A percentile compares a stretch with the other conserved stretches of the same genome.
Evolutionary conservation across 2,329 filamentous ascomycete species (phyloP).

Genomic region (Fusarium sp.): DNA sequence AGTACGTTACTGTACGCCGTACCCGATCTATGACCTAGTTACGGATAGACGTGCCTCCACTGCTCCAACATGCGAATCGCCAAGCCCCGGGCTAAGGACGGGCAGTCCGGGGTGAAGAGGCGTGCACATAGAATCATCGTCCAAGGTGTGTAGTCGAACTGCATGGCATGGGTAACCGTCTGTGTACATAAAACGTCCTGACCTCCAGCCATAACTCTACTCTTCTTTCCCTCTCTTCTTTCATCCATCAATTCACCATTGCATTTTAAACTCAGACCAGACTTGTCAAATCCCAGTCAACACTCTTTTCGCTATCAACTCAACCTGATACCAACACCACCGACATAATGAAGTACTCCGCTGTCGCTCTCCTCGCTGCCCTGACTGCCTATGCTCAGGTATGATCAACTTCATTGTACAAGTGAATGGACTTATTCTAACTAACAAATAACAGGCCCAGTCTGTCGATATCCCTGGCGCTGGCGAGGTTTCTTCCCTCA

Average conservation of each 20-base stretch:
- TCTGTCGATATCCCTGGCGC: slow-evolving; percentile 14
- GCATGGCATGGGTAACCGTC: slow-evolving; percentile 16
- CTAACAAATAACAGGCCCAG: slow-evolving; percentile 33
- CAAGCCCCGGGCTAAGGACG: slow-evolving; percentile 29
- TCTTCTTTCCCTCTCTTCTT: not conserved
- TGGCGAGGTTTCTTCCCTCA: slow-evolving; percentile 25
- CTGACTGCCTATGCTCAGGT: slow-evolving; percentile 46
- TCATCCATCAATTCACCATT: slow-evolving; percentile 19
- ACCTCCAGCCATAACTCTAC: slow-evolving; percentile 12
- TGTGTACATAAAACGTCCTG: slow-evolving; percentile 38
- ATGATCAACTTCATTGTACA: not conserved
- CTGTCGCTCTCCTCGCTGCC: slow-evolving; percentile 47
- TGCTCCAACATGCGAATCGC: slow-evolving; percentile 30
- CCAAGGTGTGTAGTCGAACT: slow-evolving; percentile 28
- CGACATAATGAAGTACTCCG: slow-evolving; percentile 55
- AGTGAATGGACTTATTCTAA: too few species aligned
- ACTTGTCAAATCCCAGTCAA: slow-evolving; percentile 7
- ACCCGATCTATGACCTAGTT: slow-evolving; percentile 36
- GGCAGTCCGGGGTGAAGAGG: slow-evolving; percentile 33
- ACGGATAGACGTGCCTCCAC: slow-evolving; percentile 8
- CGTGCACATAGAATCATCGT: slow-evolving; percentile 27
- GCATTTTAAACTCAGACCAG: slow-evolving; percentile 16
- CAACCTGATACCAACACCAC: slow-evolving; percentile 19
- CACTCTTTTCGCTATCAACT: slow-evolving; percentile 15
- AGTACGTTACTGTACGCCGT: not conserved